These are phyloP conservation scores for Aspergillus pseudoglaucus DNA, from an alignment of 2,329 filamentous ascomycete species.

Conservation along the genomic window DNA sequence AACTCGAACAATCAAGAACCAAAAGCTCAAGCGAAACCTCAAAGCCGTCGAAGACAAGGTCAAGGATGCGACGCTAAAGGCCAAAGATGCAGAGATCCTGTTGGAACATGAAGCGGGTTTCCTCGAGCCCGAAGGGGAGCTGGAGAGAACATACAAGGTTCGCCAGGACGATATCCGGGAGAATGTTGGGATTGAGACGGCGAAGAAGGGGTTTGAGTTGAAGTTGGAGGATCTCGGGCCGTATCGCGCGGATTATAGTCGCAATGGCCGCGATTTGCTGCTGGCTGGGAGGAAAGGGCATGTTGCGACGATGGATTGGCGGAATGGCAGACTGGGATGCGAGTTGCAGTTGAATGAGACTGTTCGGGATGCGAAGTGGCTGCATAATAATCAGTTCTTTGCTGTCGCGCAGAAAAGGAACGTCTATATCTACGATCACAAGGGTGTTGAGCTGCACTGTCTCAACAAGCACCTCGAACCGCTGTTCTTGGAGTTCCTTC, in stretches of 20 bases:
- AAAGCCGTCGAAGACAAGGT: slow-evolving; percentile 75
- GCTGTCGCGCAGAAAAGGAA: slow-evolving; percentile 95
- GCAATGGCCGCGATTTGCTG: slow-evolving; percentile 79
- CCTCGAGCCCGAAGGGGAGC: slow-evolving; percentile 76
- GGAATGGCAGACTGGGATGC: slow-evolving; percentile 81
- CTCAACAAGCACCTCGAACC: slow-evolving; percentile 86
- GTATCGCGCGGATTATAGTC: slow-evolving; percentile 81
- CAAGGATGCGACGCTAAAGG: slow-evolving; percentile 70
- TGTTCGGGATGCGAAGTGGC: slow-evolving; percentile 79
- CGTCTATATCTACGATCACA: slow-evolving; percentile 90
- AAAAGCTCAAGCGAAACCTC: slow-evolving; percentile 78
- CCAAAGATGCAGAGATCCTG: slow-evolving; percentile 92
- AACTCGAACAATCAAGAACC: slow-evolving; percentile 70
- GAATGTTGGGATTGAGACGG: slow-evolving; percentile 71
- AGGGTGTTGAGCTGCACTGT: slow-evolving; percentile 88
- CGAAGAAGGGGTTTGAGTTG: slow-evolving; percentile 88
- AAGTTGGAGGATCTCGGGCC: slow-evolving; percentile 77
- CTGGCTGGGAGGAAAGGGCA: slow-evolving; percentile 88
- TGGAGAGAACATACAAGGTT: slow-evolving; percentile 89
- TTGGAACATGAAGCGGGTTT: slow-evolving; percentile 82
- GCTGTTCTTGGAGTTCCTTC: slow-evolving; percentile 88
- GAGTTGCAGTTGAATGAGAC: slow-evolving; percentile 90
- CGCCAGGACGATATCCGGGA: slow-evolving; percentile 77
- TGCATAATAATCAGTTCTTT: slow-evolving; percentile 90
- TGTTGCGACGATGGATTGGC: slow-evolving; percentile 94